Conservation (phyloP, 2,329 filamentous ascomycete genomes). For the Curvularia spicifera region DNA sequence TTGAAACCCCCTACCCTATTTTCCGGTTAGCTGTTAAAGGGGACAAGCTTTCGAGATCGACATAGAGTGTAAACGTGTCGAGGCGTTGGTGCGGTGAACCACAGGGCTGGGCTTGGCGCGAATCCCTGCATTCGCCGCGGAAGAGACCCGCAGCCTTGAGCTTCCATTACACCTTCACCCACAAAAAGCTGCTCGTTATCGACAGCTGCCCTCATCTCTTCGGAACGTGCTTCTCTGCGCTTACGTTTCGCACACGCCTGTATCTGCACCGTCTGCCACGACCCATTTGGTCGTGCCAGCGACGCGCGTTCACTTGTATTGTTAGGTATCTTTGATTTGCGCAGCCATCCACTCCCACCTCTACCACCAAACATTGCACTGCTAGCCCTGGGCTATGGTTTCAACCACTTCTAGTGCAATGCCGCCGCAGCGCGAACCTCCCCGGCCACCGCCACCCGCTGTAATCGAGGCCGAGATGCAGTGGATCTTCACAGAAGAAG, state of each 20-base stretch:
- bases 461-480: conserved; percentile 68
- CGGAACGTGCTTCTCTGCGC: not conserved
- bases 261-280: not conserved
- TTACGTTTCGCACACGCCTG: not conserved
- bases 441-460: conserved; percentile 51
- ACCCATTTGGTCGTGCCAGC: not conserved
- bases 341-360: conserved; percentile 1
- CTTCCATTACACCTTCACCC: conserved; percentile 13
- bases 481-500: conserved; percentile 88
- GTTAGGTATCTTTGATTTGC: conserved; percentile 5
- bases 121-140: conserved; percentile 26
- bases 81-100: not conserved
- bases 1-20: not conserved
- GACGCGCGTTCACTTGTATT: conserved; percentile 2
- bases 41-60: conserved; percentile 4
- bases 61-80: not conserved
- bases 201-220: not conserved
- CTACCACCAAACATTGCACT: conserved; percentile 3
- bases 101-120: conserved; percentile 14
- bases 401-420: conserved; percentile 31
- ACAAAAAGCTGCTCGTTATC: conserved; percentile 8
- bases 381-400: conserved; percentile 33
- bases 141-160: conserved; percentile 23
- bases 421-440: conserved; percentile 39
- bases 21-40: not conserved